Percentiles rank a stretch among this genome's conserved stretches.
phyloP scores from a whole-genome alignment of 495 filamentous ascomycete genomes.

The Podospora pseudocomata region DNA sequence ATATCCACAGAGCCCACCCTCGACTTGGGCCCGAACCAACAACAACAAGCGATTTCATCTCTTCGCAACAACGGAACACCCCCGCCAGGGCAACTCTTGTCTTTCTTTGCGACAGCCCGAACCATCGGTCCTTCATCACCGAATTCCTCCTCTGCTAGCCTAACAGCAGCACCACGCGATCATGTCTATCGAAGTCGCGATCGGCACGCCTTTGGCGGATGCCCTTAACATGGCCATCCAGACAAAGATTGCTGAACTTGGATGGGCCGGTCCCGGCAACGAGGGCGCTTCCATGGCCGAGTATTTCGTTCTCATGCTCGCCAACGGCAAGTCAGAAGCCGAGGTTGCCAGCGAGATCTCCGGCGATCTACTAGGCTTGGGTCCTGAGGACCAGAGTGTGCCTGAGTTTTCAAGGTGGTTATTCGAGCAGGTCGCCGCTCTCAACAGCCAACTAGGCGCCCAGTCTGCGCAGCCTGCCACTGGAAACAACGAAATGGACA shows the following conservation, averaged over 20 bases:
- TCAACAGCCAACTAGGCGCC: conserved; percentile 60
- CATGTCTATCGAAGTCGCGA: conserved; percentile 71
- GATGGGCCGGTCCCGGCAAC: conserved; percentile 76
- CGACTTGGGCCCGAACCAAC: background rate
- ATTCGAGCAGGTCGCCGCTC: conserved; percentile 71
- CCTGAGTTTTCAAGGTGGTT: conserved; percentile 86
- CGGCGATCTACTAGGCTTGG: conserved; percentile 79
- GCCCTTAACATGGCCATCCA: conserved; percentile 76
- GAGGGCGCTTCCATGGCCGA: conserved; percentile 85
- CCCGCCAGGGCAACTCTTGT: background rate
- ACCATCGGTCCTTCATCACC: background rate
- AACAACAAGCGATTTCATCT: background rate
- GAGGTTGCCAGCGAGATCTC: conserved; percentile 87
- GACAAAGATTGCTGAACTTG: conserved; percentile 91
- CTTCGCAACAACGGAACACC: background rate
- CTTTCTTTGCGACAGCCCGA: background rate
- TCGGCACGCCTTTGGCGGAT: conserved; percentile 75
- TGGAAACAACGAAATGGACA: conserved; percentile 16
- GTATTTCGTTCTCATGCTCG: conserved; percentile 95
- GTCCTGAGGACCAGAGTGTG: conserved; percentile 76
- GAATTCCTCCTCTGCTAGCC: background rate
- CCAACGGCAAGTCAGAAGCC: conserved; percentile 85
- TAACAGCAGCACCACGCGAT: background rate
- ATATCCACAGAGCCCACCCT: background rate
- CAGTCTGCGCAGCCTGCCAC: conserved; percentile 33